A percentile compares a stretch with the other conserved stretches of the same genome.
These are phyloP conservation scores for Metschnikowia henanensis DNA, from an alignment of 805 yeast species.

Conservation along the genomic window DNA sequence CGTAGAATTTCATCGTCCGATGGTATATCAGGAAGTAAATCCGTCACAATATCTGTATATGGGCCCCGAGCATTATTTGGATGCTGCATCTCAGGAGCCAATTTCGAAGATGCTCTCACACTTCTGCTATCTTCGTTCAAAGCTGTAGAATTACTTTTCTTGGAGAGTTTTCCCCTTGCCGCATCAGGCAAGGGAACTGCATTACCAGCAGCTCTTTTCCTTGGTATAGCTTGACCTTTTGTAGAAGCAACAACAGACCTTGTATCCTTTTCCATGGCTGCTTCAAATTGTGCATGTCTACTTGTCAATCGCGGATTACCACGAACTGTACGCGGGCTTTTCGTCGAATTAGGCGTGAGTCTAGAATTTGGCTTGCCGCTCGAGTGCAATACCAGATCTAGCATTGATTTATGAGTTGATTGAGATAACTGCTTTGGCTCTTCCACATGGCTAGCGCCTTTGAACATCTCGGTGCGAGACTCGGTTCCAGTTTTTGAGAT, in stretches of 20 bases:
- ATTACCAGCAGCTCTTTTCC: constrained; percentile 24
- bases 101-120: background rate
- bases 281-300: no score
- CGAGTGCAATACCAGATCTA: no score
- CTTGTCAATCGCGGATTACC: no score
- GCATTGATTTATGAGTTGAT: no score
- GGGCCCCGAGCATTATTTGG: background rate
- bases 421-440: no score
- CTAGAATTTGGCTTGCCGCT: no score
- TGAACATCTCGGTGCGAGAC: background rate
- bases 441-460: no score
- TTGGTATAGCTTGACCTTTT: background rate
- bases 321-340: no score
- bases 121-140: background rate
- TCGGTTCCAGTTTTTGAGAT: background rate
- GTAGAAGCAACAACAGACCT: background rate
- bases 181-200: constrained; percentile 40
- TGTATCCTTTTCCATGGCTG: background rate
- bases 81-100: background rate
- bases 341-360: no score
- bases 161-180: constrained; percentile 28
- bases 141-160: constrained; percentile 3
- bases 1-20: constrained; percentile 37
- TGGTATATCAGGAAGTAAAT: constrained; percentile 37
- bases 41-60: background rate